Percentiles rank a stretch among this genome's conserved stretches.
Conservation (phyloP, 2,329 filamentous ascomycete species). For the Phialophora tarda region DNA sequence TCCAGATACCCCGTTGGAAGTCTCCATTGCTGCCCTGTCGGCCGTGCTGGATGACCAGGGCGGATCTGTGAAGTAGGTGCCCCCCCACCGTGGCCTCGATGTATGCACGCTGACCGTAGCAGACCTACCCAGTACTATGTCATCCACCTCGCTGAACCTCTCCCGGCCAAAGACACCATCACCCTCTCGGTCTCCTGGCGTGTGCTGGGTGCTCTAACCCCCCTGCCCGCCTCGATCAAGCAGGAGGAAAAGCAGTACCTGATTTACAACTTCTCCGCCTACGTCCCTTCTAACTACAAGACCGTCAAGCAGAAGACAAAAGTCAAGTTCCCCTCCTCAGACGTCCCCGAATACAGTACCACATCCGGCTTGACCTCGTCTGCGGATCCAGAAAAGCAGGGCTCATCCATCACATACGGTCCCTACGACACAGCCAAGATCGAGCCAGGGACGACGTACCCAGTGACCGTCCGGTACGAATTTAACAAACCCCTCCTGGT, state of each 20-base stretch:
- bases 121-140: conserved; percentile 82
- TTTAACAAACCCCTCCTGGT: conserved; percentile 91
- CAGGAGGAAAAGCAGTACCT: conserved; percentile 89
- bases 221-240: conserved; percentile 80
- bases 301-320: conserved; percentile 97
- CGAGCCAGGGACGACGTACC: conserved; percentile 74
- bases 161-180: conserved; percentile 76
- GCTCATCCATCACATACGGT: conserved; percentile 85
- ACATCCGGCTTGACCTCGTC: conserved; percentile 64
- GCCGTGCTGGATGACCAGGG: conserved; percentile 53
- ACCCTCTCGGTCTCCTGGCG: conserved; percentile 88
- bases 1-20: conserved; percentile 68
- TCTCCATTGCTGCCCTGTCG: conserved; percentile 71
- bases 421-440: conserved; percentile 74
- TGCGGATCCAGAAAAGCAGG: conserved; percentile 78
- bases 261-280: conserved; percentile 82
- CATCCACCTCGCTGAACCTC: conserved; percentile 75
- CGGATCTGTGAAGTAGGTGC: conserved; percentile 59
- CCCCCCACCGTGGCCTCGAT: conserved; percentile 42
- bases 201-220: conserved; percentile 75
- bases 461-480: conserved; percentile 84
- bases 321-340: conserved; percentile 79
- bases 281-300: conserved; percentile 79
- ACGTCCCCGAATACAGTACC: conserved; percentile 84
- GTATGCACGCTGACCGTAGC: conserved; percentile 20